Percentiles rank a stretch among this genome's conserved stretches.
phyloP scores from a whole-genome alignment of 352 stramenopile species.

The Plasmopara halstedii region DNA sequence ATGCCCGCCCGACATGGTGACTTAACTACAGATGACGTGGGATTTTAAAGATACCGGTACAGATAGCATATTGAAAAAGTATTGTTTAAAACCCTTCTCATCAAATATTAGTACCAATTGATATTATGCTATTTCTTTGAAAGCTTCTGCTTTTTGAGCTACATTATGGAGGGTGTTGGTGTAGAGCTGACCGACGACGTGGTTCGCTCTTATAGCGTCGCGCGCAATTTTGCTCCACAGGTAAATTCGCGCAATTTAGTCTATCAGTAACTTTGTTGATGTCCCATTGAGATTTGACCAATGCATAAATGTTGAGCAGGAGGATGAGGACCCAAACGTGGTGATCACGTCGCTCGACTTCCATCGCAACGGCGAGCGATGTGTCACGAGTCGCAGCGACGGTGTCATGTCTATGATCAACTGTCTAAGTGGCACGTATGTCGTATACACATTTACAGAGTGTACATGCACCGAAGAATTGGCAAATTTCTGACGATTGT shows the following conservation, averaged over 20 bases:
- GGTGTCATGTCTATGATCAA: slow-evolving; percentile 77
- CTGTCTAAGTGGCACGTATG: slow-evolving; percentile 60
- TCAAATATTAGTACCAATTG: not conserved
- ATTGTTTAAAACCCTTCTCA: too few relatives aligned
- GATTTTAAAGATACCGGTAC: too few relatives aligned
- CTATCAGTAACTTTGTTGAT: too few relatives aligned
- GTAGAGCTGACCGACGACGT: slow-evolving; percentile 49
- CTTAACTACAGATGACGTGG: slow-evolving; percentile 4
- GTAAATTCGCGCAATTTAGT: slow-evolving; percentile 10
- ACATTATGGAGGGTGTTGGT: slow-evolving; percentile 22
- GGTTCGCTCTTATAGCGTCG: slow-evolving; percentile 58
- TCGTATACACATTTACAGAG: not conserved
- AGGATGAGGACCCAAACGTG: slow-evolving; percentile 60
- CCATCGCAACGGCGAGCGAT: slow-evolving; percentile 71
- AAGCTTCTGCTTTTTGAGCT: too few relatives aligned
- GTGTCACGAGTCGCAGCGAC: slow-evolving; percentile 67
- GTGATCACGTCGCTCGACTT: slow-evolving; percentile 63
- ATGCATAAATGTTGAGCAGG: slow-evolving; percentile 11
- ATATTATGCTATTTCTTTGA: not conserved
- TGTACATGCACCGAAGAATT: too few relatives aligned
- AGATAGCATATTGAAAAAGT: too few relatives aligned
- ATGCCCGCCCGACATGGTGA: slow-evolving; percentile 77
- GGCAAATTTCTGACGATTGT: slow-evolving; percentile 2
- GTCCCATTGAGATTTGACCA: too few relatives aligned
- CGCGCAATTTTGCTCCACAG: slow-evolving; percentile 56